Evolutionary conservation across 1,139 yeast species (phyloP).

Genomic region (Protomyces inundatus): DNA sequence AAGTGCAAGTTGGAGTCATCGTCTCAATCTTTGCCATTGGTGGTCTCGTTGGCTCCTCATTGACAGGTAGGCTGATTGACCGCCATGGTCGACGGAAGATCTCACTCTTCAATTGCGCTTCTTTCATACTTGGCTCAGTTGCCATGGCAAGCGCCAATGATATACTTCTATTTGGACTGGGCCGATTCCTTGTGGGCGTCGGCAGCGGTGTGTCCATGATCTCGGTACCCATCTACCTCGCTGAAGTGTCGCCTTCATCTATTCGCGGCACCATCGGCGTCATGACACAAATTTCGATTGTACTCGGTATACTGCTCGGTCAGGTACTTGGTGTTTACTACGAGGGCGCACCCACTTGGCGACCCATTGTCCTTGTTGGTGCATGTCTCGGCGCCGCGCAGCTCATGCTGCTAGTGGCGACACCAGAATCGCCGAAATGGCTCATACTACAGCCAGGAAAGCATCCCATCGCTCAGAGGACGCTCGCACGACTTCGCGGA

Average conservation of each 20-base stretch:
- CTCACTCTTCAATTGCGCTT: conserved; percentile 51
- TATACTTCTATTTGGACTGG: conserved; percentile 50
- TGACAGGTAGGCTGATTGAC: conserved; percentile 69
- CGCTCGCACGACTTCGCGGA: conserved; percentile 40
- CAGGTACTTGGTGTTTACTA: conserved; percentile 66
- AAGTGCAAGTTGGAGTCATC: conserved; percentile 67
- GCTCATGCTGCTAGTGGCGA: conserved; percentile 45
- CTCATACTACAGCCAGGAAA: conserved; percentile 40
- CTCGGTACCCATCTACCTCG: conserved; percentile 71
- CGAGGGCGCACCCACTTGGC: conserved; percentile 67
- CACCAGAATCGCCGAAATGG: conserved; percentile 88
- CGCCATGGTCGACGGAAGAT: conserved; percentile 58
- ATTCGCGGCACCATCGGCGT: conserved; percentile 76
- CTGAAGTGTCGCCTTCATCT: conserved; percentile 67
- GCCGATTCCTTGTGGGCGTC: conserved; percentile 71
- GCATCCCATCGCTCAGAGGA: conserved; percentile 40
- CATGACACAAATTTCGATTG: conserved; percentile 80
- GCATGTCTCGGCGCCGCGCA: conserved; percentile 51
- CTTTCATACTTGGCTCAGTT: conserved; percentile 64
- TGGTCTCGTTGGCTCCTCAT: conserved; percentile 71
- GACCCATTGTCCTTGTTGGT: conserved; percentile 60
- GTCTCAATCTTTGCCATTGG: conserved; percentile 84
- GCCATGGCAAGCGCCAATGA: conserved; percentile 52
- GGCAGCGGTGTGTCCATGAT: conserved; percentile 88
- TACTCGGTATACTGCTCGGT: conserved; percentile 73